Evolutionary conservation across 768 basidiomycete genomes (phyloP).

Genomic region (Amanita pallidorosea): DNA sequence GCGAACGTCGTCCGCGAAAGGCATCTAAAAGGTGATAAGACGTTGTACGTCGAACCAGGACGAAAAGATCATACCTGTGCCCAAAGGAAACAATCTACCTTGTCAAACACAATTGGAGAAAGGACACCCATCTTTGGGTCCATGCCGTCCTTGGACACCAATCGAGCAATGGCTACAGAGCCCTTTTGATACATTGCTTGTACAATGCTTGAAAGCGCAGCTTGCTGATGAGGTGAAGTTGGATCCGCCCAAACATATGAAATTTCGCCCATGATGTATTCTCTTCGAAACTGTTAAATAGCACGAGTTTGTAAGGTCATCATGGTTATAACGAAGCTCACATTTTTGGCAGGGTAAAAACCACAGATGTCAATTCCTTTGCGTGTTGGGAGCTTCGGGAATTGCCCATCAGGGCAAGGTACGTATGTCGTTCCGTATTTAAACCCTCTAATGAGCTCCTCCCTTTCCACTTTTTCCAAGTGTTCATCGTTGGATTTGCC

Average conservation of each 20-base stretch:
- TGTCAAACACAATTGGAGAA: slow-evolving; percentile 46
- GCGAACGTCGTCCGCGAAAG: slow-evolving; percentile 90
- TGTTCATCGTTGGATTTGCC: slow-evolving; percentile 23
- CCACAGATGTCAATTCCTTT: slow-evolving; percentile 85
- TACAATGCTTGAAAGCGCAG: slow-evolving; percentile 79
- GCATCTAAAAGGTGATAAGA: slow-evolving; percentile 47
- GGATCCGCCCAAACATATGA: slow-evolving; percentile 79
- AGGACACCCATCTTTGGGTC: slow-evolving; percentile 86
- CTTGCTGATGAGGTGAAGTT: slow-evolving; percentile 54
- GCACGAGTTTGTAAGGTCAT: background rate
- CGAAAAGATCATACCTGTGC: slow-evolving; percentile 45
- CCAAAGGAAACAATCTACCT: slow-evolving; percentile 78
- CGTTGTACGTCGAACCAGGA: background rate
- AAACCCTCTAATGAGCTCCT: slow-evolving; percentile 72
- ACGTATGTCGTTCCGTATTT: slow-evolving; percentile 87
- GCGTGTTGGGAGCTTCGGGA: slow-evolving; percentile 58
- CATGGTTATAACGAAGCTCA: slow-evolving; percentile 19
- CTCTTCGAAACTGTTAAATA: slow-evolving; percentile 61
- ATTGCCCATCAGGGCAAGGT: slow-evolving; percentile 80
- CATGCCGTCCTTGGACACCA: slow-evolving; percentile 60
- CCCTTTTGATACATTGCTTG: slow-evolving; percentile 66
- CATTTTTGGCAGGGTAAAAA: slow-evolving; percentile 65
- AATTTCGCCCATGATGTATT: slow-evolving; percentile 75
- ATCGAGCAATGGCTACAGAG: slow-evolving; percentile 72
- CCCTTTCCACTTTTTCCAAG: slow-evolving; percentile 57